Base-by-base conservation (phyloP, 2,329 filamentous ascomycete species). In the Monosporascus sp. region DNA sequence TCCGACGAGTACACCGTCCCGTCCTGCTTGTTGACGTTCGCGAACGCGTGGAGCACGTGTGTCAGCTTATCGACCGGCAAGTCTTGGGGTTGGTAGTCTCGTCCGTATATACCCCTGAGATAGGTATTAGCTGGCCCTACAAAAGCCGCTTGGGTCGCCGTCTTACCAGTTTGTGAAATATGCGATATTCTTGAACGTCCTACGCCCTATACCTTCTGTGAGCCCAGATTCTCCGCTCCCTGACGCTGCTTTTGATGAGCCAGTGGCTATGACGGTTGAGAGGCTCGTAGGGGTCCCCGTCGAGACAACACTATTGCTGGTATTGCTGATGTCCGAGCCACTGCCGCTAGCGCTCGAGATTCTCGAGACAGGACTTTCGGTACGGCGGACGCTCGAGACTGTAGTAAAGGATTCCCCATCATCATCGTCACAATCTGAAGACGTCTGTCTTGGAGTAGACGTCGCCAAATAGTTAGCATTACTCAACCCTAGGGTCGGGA, bases 1-100 rank as follows among this genome's bases (percentile, higher is more conserved):
- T 89, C 85, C 2, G 82, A 84, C 7, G 88, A 76, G 54, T 62
- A 75, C 68, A 81, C 76, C 41, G 72, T 72, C 11, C 78, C 78
- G 44, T 78, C 72, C 1, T 63, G 50, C 6, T 60, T 26, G 24
- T 46, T 68, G 44, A 81, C 75, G 41, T 78, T 70, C 22, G 73
- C 74, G 59, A 82, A 81, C 0, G 78, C 73, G 54, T 80, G 93
- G 8, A 93, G 76, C 1, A 94, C 72, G 62, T 93, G 89, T 0
- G 88, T 93, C 37, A 94, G 74, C 50, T 87, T 78, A 6, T 84
- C 77, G 0, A 78, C 82, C 0, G 86, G 85, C 7, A 95, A 74
- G 56, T 88, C 78, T 59, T 87, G 78, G 0, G 88, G 88, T 47
- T 85, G 76, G 63, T 81, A 84, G 54, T 85, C 78, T 40, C 82